These are phyloP conservation scores for Cyberlindnera xishuangbannaensis DNA, from an alignment of 805 yeast species.

Conservation along the genomic window DNA sequence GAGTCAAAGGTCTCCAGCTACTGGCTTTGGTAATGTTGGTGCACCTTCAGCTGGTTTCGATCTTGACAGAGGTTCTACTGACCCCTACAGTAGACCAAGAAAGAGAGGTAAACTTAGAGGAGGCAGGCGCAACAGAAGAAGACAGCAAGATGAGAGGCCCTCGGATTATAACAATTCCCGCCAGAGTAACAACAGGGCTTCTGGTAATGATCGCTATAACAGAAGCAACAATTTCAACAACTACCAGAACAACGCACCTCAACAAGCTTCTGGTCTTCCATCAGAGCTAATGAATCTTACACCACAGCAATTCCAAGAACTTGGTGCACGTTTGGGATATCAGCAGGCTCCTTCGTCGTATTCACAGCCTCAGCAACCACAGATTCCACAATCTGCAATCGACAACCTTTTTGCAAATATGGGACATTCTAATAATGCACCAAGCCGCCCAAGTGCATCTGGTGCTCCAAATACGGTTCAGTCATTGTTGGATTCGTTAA, in stretches of 20 bases:
- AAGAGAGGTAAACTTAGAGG: neutral
- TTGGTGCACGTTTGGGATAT: constrained; percentile 8
- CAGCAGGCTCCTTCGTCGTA: constrained; percentile 6
- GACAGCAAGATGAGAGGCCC: neutral
- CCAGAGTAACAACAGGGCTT: neutral
- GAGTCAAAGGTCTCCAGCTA: constrained; percentile 12
- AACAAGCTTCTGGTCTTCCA: constrained; percentile 3
- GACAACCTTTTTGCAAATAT: too few relatives aligned
- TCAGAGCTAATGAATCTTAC: constrained; percentile 4
- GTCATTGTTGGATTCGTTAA: constrained; percentile 32
- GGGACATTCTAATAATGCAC: neutral
- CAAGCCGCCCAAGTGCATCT: too few relatives aligned
- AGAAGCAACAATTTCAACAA: neutral
- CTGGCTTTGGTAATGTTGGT: neutral
- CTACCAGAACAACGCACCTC: neutral
- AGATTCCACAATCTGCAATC: too few relatives aligned
- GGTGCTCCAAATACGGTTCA: constrained; percentile 24
- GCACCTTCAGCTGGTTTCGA: too few relatives aligned
- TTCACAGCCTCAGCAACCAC: constrained; percentile 2
- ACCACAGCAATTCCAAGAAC: constrained; percentile 7
- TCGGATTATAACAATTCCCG: neutral
- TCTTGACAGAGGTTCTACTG: neutral
- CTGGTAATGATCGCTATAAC: neutral
- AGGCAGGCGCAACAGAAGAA: neutral
- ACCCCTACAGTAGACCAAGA: neutral